phyloP scores from a whole-genome alignment of 768 basidiomycete genomes.

The Boletus reticulatus region DNA sequence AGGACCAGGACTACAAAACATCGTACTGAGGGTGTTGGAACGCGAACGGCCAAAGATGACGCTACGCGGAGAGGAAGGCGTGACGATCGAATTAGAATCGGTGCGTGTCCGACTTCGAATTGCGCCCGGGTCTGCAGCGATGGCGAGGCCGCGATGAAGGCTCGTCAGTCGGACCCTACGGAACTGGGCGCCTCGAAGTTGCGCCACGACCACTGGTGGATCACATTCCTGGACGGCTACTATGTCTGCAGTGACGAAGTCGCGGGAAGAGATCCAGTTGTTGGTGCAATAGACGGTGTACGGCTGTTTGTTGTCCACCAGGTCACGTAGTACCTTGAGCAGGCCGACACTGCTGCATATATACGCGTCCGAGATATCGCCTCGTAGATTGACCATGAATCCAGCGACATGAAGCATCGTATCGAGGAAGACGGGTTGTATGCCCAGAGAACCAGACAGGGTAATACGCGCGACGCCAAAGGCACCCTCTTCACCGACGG shows the following conservation, averaged over 20 bases:
- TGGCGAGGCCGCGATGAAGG: conserved; percentile 46
- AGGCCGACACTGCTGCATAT: conserved; percentile 59
- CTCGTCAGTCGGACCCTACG: conserved; percentile 50
- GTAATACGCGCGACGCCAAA: conserved; percentile 51
- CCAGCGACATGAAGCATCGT: conserved; percentile 69
- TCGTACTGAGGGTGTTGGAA: conserved; percentile 23
- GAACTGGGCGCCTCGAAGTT: conserved; percentile 57
- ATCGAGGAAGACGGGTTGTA: conserved; percentile 62
- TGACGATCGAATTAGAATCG: conserved; percentile 27
- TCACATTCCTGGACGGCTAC: conserved; percentile 44
- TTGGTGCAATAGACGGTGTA: conserved; percentile 55
- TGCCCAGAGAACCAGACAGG: conserved; percentile 41
- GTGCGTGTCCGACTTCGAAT: conserved; percentile 19
- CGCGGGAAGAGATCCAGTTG: conserved; percentile 41
- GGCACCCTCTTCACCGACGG: conserved; percentile 44
- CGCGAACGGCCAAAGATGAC: conserved; percentile 30
- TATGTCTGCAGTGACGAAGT: conserved; percentile 48
- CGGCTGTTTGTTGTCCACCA: conserved; percentile 37
- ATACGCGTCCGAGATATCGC: conserved; percentile 49
- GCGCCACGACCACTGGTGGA: conserved; percentile 47
- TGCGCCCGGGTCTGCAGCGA: conserved; percentile 25
- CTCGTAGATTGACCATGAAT: conserved; percentile 62
- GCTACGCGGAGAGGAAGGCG: conserved; percentile 24
- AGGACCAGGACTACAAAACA: background rate
- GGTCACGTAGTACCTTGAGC: conserved; percentile 44